phyloP scores from a whole-genome alignment of 192 early-diverging fungal genomes.

The Entomortierella chlamydospora region DNA sequence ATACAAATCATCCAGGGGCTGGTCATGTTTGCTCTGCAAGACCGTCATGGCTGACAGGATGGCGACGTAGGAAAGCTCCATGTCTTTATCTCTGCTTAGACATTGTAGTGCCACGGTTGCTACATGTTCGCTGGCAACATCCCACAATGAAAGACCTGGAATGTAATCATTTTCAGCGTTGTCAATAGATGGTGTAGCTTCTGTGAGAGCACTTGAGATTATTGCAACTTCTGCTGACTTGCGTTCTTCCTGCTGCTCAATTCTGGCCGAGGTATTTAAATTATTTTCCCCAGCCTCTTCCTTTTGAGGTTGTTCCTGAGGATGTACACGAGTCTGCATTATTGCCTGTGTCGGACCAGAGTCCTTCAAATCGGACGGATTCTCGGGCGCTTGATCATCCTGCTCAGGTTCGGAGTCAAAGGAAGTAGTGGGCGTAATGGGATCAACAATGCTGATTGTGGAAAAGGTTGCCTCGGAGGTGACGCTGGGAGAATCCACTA shows the following conservation, averaged over 20 bases:
- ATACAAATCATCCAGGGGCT: conserved; percentile 2
- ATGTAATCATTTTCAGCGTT: neutral
- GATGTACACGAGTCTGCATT: neutral
- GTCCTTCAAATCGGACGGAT: neutral
- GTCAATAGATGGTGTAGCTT: neutral
- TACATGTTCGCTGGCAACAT: conserved; percentile 37
- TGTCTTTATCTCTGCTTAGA: conserved; percentile 30
- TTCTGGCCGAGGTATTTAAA: no score
- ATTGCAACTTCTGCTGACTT: no score
- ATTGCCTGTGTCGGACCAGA: neutral
- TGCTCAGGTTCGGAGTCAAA: neutral
- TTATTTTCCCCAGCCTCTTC: no score
- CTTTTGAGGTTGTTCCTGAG: no score
- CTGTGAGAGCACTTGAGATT: neutral
- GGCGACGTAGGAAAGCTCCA: conserved; percentile 49
- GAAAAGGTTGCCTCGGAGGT: conserved; percentile 6
- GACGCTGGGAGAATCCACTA: neutral
- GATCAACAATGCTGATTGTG: neutral
- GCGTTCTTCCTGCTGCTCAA: no score
- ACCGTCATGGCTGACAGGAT: conserved; percentile 45
- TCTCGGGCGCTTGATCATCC: neutral
- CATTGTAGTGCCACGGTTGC: conserved; percentile 32
- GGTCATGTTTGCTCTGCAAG: conserved; percentile 26
- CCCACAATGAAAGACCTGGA: conserved; percentile 26
- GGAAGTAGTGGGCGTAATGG: neutral